These are phyloP conservation scores for Antarctomyces pellizariae DNA, from an alignment of 495 filamentous ascomycete species.

Conservation along the genomic window DNA sequence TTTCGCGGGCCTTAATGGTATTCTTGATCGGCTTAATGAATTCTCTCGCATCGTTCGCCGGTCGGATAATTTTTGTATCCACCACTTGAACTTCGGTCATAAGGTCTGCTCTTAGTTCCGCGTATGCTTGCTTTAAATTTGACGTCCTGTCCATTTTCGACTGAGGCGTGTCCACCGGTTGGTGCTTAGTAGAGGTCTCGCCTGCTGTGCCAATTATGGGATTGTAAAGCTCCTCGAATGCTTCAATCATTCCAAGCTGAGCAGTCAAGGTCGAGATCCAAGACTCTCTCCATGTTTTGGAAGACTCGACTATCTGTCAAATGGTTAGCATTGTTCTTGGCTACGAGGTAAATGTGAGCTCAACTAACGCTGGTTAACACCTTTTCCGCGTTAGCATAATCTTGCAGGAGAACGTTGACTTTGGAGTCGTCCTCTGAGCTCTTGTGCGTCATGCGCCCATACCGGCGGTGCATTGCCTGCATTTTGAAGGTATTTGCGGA, in stretches of 20 bases:
- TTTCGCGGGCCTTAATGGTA: constrained; percentile 77
- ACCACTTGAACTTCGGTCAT: constrained; percentile 48
- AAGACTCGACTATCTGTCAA: constrained; percentile 54
- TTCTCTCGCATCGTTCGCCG: constrained; percentile 48
- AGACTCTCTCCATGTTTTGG: constrained; percentile 62
- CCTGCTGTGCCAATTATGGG: constrained; percentile 41
- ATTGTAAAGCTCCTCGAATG: constrained; percentile 61
- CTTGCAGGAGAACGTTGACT: constrained; percentile 50
- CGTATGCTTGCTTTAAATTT: constrained; percentile 42
- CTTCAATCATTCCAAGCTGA: constrained; percentile 44
- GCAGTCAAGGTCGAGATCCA: constrained; percentile 55
- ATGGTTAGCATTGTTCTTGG: constrained; percentile 3
- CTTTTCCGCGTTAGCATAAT: constrained; percentile 68
- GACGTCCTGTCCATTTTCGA: constrained; percentile 40
- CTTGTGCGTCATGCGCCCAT: constrained; percentile 45
- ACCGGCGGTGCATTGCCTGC: constrained; percentile 57
- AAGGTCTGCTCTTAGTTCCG: constrained; percentile 54
- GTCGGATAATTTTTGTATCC: constrained; percentile 47
- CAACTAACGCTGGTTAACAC: constrained; percentile 42
- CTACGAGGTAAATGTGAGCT: background rate
- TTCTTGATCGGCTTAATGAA: constrained; percentile 58
- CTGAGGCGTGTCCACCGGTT: constrained; percentile 35
- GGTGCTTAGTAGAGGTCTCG: constrained; percentile 22
- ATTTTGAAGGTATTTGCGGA: constrained; percentile 24
- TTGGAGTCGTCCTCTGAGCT: constrained; percentile 55